phyloP scores from a whole-genome alignment of 2,329 filamentous ascomycete species.

The Neobulgaria alba region DNA sequence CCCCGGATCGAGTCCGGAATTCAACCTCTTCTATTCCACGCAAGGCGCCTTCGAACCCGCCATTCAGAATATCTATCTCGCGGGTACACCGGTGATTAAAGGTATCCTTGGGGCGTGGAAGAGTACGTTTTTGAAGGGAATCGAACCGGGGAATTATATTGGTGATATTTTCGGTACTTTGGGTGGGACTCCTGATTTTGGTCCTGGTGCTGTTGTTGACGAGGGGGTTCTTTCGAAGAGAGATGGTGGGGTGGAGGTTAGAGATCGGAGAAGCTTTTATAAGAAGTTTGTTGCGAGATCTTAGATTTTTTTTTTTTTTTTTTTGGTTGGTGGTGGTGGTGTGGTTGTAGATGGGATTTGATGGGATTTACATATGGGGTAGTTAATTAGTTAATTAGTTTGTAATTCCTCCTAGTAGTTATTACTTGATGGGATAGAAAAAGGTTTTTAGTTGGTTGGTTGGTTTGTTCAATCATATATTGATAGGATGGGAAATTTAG shows the following conservation, averaged over 20 bases:
- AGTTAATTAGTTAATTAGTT: too few species aligned
- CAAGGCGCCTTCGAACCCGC: conserved; percentile 58
- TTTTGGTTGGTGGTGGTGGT: too few species aligned
- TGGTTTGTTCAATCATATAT: too few species aligned
- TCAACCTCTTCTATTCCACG: conserved; percentile 51
- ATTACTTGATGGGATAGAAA: too few species aligned
- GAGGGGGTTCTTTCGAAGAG: conserved; percentile 2
- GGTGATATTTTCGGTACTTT: conserved; percentile 64
- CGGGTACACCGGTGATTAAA: conserved; percentile 55
- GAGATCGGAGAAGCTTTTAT: conserved; percentile 3
- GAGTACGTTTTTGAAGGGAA: conserved; percentile 45
- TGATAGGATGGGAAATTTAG: too few species aligned
- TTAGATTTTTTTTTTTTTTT: too few species aligned
- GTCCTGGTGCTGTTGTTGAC: conserved; percentile 30
- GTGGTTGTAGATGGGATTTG: too few species aligned
- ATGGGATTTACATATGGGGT: too few species aligned
- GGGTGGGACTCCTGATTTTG: conserved; percentile 58
- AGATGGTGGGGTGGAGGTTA: conserved; percentile 1
- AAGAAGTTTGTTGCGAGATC: too few species aligned
- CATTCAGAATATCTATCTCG: conserved; percentile 56
- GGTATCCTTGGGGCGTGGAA: conserved; percentile 53
- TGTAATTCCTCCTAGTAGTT: too few species aligned
- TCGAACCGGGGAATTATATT: conserved; percentile 55
- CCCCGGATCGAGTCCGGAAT: conserved; percentile 43
- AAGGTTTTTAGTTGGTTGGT: too few species aligned